Evolutionary conservation across 495 filamentous ascomycete genomes (phyloP), one percentile per base, ranked within the genome.

Genomic region (Lophium mytilinum): DNA sequence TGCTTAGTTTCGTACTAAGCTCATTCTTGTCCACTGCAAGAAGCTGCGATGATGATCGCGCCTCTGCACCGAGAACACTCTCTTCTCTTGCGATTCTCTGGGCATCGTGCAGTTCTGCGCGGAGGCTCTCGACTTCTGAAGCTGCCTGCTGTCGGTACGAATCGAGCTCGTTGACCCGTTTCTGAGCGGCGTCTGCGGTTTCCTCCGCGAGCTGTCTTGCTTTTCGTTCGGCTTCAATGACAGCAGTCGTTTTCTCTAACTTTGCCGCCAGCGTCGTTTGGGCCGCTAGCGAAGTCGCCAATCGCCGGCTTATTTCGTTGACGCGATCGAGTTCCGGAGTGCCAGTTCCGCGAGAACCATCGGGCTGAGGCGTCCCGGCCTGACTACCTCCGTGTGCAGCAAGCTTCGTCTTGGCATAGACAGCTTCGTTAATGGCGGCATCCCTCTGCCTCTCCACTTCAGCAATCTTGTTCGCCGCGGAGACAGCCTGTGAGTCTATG

Each of bases 381-480:
- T 83, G 79, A 56, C 86, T 89, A 54, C 59, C 84, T 51, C 82
- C 79, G 57, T 89, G 87, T 1, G 90, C 90, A 39, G 90, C 93
- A 15, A 96, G 76, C 65, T 89, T 95, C 7, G 94, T 88, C 65
- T 95, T 95, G 19, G 90, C 89, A 74, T 96, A 97, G 1, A 90
- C 87, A 0, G 94, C 93, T 70, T 97, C 94, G 58, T 82, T 85
- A 40, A 99, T 80, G 15, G 93, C 93, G 17, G 86, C 83, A 72
- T 99, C 94, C 49, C 94, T 77, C 69, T 97, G 91, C 57, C 87
- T 89, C 69, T 96, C 93, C 8, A 93, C 83, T 65, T 95, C 90
- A 3, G 92, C 91, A 61, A 99, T 89, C 56, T 88, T 81, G 65
- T 87, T 89, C 4, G 90, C 91, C 5, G 94, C 90, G 36, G 86